Evolutionary conservation across 768 basidiomycete species (phyloP), one percentile per base, ranked within the genome.

Genomic region (Strobilomyces confusus): DNA sequence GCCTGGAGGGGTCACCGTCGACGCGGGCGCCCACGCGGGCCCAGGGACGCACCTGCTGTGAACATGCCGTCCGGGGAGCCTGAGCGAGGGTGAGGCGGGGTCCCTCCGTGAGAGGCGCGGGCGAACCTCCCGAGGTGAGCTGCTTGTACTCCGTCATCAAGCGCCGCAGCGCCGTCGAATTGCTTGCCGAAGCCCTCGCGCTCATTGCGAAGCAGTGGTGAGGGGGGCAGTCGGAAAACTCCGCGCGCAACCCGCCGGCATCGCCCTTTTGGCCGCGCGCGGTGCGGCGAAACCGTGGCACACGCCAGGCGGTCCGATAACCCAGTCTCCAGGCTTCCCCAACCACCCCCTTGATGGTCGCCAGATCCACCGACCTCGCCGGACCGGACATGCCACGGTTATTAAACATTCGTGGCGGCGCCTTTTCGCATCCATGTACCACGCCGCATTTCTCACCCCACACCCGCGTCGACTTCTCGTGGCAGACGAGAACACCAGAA

Each of bases 21-120:
- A 15, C 15, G 4, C 14, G 34, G 15, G 15, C 15, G 34, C 15
- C 15, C 7, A 15, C 34, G 34, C 15, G 11, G 17, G 25, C 4
- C 6, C 5, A 13, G 44, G 22, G n/a, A 22, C 52, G 54, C 58
- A 80, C 87, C 92, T 55, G 95, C 94, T 45, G 94, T 95, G 67
- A 97, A 97, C 93, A 98, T 97, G 51, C 86, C 89, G 71, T 98
- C 95, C 7, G 91, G 89, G 15, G 90, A 85, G 59, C 89, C 89
- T 55, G 26, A 3, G 11, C 1, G 30, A 4, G 13, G 4, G 2
- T 3, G 33, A 25, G 41, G 34, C 19, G 11, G 8, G 6, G n/a
- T n/a, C n/a, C n/a, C n/a, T n/a, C 17, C 2, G 22, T 15, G 8
- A 1, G 29, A 9, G 0, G 17, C 6, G 20, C 3, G 44, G 15